Evolutionary conservation across 2,329 filamentous ascomycete species (phyloP).

Genomic region (Fusarium sp.): DNA sequence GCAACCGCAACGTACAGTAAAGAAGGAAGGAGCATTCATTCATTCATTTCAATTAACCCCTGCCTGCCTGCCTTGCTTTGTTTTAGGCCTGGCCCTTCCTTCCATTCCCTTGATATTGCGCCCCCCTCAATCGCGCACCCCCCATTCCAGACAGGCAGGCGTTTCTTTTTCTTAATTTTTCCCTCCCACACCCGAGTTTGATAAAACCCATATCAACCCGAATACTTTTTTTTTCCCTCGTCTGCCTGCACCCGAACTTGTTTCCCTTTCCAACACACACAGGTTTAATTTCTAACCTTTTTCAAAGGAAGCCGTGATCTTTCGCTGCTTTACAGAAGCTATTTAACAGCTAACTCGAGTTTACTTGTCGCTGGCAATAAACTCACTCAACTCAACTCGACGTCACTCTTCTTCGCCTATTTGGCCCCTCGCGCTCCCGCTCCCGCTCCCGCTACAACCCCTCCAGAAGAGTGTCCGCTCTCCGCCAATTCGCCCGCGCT

Average conservation of each 20-base stretch:
- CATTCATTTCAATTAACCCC: conserved; percentile 29
- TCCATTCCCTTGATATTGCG: conserved; percentile 22
- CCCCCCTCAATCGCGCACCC: conserved; percentile 28
- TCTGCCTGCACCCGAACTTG: conserved; percentile 37
- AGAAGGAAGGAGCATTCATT: conserved; percentile 17
- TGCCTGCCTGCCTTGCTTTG: conserved; percentile 34
- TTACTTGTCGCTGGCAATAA: conserved; percentile 14
- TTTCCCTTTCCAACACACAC: conserved; percentile 43
- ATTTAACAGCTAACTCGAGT: conserved; percentile 15
- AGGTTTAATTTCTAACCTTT: conserved; percentile 32
- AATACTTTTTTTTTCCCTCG: conserved; percentile 44
- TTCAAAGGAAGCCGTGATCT: not conserved
- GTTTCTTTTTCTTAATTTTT: conserved; percentile 42
- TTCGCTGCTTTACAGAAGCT: conserved; percentile 14
- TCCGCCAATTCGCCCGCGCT: conserved; percentile 40
- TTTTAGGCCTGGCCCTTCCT: conserved; percentile 35
- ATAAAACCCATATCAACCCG: conserved; percentile 47
- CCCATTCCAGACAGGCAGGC: conserved; percentile 40
- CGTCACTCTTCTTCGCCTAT: conserved; percentile 37
- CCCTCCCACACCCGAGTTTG: conserved; percentile 47
- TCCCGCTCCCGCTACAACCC: conserved; percentile 41
- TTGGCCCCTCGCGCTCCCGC: conserved; percentile 42
- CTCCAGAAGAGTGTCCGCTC: conserved; percentile 28
- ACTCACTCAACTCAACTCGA: conserved; percentile 22
- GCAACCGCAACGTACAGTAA: not conserved